phyloP scores from a whole-genome alignment of 306 rosid genomes.

The Ceratonia siliqua region DNA sequence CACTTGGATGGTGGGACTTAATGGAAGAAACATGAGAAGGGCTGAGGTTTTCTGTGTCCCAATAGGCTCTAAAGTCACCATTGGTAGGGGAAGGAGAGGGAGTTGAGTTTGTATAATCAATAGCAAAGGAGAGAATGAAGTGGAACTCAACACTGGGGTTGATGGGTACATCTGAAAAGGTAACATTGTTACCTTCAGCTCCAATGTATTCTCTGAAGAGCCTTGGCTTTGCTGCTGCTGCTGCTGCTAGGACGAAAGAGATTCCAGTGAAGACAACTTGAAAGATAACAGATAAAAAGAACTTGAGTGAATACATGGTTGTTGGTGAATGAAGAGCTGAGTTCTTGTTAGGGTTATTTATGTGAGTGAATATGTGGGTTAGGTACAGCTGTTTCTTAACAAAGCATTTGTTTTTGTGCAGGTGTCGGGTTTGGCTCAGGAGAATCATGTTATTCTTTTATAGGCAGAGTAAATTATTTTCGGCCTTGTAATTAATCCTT shows the following conservation, averaged over 20 bases:
- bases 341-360: neutral
- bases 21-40: constrained; percentile 34
- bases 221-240: constrained; percentile 15
- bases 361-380: neutral
- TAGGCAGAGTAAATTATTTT: neutral
- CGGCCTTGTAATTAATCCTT: neutral
- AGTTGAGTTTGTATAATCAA: constrained; percentile 29
- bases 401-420: neutral
- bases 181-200: constrained; percentile 23
- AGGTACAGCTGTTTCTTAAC: neutral
- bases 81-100: constrained; percentile 32
- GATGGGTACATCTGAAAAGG: constrained; percentile 32
- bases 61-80: constrained; percentile 36
- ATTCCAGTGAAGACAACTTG: constrained; percentile 15
- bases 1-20: constrained; percentile 30
- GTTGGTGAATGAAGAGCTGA: neutral
- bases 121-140: constrained; percentile 39
- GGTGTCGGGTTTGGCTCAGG: neutral
- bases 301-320: constrained; percentile 18
- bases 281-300: neutral
- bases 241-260: constrained; percentile 22
- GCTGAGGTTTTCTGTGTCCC: constrained; percentile 40
- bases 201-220: constrained; percentile 43
- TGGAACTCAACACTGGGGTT: constrained; percentile 25
- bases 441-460: neutral